These are phyloP conservation scores for Aspergillus sp. DNA, from an alignment of 2,329 filamentous ascomycete species.

Conservation along the genomic window DNA sequence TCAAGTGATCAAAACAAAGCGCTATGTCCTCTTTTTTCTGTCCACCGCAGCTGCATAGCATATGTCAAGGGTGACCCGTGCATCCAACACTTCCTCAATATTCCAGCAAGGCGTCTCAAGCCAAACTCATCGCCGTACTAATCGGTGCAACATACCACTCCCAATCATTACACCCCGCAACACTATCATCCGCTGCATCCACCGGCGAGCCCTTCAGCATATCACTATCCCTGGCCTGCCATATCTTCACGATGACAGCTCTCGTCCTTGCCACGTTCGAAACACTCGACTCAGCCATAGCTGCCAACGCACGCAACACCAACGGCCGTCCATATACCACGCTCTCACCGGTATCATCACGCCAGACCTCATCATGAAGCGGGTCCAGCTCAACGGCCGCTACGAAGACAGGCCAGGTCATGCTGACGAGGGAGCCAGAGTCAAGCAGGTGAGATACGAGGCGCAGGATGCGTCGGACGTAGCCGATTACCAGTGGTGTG, in stretches of 20 bases:
- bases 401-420: constrained; percentile 49
- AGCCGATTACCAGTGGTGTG: constrained; percentile 35
- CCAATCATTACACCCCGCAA: constrained; percentile 42
- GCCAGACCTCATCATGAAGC: constrained; percentile 40
- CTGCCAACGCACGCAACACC: constrained; percentile 43
- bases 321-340: constrained; percentile 40
- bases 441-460: constrained; percentile 38
- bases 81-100: background rate
- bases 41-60: background rate
- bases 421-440: constrained; percentile 33
- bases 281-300: constrained; percentile 45
- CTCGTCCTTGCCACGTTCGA: constrained; percentile 49
- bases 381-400: constrained; percentile 47
- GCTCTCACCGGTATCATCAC: constrained; percentile 18
- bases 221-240: constrained; percentile 47
- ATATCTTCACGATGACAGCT: constrained; percentile 51
- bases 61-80: background rate
- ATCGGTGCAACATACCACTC: constrained; percentile 46
- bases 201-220: constrained; percentile 26
- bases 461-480: constrained; percentile 39
- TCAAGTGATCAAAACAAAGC: background rate
- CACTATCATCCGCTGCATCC: constrained; percentile 10
- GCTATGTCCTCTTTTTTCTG: background rate
- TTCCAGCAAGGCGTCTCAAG: constrained; percentile 25
- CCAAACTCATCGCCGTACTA: constrained; percentile 46